A percentile compares a stretch with the other conserved stretches of the same genome.
These are phyloP conservation scores for Marasmius sp. DNA, from an alignment of 1,284 basidiomycete species.

Conservation along the genomic window DNA sequence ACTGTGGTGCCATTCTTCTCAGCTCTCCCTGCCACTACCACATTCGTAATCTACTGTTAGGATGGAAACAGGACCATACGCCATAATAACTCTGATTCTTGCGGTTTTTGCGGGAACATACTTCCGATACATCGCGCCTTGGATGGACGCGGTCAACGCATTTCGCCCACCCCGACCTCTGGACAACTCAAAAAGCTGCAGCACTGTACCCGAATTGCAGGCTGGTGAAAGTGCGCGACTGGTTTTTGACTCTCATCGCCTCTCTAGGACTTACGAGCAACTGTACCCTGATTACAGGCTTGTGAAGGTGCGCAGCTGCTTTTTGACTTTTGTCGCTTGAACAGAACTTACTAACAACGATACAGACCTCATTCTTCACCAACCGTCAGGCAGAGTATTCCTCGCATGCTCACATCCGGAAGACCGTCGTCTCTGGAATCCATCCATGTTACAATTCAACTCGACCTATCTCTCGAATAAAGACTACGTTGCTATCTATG, in stretches of 20 bases:
- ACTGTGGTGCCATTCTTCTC: background rate
- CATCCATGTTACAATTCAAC: constrained; percentile 45
- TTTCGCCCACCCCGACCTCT: constrained; percentile 42
- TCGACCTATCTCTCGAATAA: constrained; percentile 35
- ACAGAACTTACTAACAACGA: background rate
- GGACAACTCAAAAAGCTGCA: constrained; percentile 46
- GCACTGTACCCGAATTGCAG: constrained; percentile 46
- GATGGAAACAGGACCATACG: background rate
- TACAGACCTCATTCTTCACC: constrained; percentile 55
- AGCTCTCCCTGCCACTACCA: background rate
- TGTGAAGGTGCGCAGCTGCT: constrained; percentile 62
- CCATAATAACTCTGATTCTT: constrained; percentile 16
- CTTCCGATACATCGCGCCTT: constrained; percentile 40
- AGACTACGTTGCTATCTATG: constrained; percentile 67
- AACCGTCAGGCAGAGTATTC: constrained; percentile 61
- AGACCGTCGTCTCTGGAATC: constrained; percentile 57
- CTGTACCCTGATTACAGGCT: constrained; percentile 53
- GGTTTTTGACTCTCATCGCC: background rate
- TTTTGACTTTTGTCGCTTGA: background rate
- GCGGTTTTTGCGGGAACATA: constrained; percentile 35
- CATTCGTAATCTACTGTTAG: constrained; percentile 37
- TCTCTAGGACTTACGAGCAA: constrained; percentile 7
- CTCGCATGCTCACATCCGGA: constrained; percentile 64
- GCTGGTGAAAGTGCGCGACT: constrained; percentile 62
- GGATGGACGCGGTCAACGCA: constrained; percentile 38